Conservation (phyloP, 1,284 basidiomycete species). For the Ganoderma leucocontextum region DNA sequence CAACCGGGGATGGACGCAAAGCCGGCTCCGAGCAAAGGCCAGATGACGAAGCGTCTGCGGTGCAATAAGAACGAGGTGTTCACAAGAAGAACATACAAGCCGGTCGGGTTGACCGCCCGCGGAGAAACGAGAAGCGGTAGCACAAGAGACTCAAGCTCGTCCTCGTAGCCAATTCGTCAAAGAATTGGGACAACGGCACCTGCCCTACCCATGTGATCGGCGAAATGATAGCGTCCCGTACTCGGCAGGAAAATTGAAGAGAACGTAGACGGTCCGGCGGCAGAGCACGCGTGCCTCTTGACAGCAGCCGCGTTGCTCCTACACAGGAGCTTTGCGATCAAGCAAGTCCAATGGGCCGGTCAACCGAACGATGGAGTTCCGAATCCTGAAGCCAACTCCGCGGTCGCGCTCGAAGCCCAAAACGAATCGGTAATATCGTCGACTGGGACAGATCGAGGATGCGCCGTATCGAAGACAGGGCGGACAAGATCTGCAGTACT, state of each 20-base stretch:
- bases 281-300: neutral
- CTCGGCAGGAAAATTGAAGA: neutral
- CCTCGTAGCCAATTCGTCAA: neutral
- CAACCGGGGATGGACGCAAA: neutral
- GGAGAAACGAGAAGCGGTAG: neutral
- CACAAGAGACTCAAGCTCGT: neutral
- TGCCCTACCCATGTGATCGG: constrained; percentile 16
- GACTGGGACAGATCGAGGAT: neutral
- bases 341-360: too few relatives aligned
- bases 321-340: too few relatives aligned
- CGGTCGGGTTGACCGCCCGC: too few relatives aligned
- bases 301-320: neutral
- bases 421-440: neutral
- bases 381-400: too few relatives aligned
- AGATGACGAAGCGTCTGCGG: constrained; percentile 10
- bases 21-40: constrained; percentile 17
- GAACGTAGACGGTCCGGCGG: constrained; percentile 6
- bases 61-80: neutral
- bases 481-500: neutral
- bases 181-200: neutral
- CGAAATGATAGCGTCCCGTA: neutral
- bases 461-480: neutral
- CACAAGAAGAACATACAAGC: neutral
- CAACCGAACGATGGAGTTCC: too few relatives aligned
- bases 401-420: too few relatives aligned